phyloP scores from a whole-genome alignment of 176 grass and related monocot genomes.

The Oryza glumipatula region DNA sequence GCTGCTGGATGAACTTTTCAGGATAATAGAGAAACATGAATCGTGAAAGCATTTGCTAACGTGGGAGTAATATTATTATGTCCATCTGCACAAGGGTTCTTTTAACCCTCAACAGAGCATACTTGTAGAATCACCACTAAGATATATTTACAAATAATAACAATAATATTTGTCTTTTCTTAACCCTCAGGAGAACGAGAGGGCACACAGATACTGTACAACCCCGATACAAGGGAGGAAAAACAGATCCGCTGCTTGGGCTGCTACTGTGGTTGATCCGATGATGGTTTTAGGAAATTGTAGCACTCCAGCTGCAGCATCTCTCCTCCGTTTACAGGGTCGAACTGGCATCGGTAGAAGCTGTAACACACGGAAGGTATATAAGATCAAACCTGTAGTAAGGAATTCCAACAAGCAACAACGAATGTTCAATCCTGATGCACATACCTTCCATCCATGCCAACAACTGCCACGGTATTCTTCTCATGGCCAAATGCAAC shows the following conservation, averaged over 20 bases:
- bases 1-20: too few species aligned
- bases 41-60: not conserved
- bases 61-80: constrained; percentile 30
- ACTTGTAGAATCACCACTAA: constrained; percentile 13
- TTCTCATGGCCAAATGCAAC: constrained; percentile 98
- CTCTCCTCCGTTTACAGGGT: constrained; percentile 74
- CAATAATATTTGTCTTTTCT: constrained; percentile 47
- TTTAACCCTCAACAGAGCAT: constrained; percentile 39
- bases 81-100: constrained; percentile 28
- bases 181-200: not conserved
- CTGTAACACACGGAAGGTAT: constrained; percentile 39
- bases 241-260: not conserved
- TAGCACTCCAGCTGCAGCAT: constrained; percentile 93
- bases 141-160: constrained; percentile 55
- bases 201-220: constrained; percentile 49
- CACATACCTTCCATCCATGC: constrained; percentile 91
- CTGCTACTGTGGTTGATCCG: constrained; percentile 45
- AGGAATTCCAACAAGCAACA: not conserved
- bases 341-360: constrained; percentile 93
- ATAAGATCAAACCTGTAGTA: not conserved
- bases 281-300: constrained; percentile 79
- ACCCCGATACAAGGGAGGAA: constrained; percentile 5
- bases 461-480: constrained; percentile 88
- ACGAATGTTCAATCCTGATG: not conserved
- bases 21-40: not conserved